These are phyloP conservation scores for Sphagnum fallax DNA, from an alignment of 228 moss, liverwort and hornwort species.

Conservation along the genomic window DNA sequence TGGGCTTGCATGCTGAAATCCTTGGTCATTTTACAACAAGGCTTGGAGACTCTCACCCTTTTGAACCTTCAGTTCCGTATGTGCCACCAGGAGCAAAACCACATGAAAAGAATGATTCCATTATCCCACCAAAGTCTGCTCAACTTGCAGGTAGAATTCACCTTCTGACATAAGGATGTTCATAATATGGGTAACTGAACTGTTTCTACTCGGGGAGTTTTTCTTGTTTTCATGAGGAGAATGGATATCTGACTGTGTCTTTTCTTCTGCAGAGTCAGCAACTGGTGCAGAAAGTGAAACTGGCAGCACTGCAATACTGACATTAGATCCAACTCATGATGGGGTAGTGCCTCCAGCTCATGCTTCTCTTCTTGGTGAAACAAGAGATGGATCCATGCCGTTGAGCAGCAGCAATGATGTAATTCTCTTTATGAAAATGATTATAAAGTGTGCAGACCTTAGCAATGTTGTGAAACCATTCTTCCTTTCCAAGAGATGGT, in stretches of 20 bases:
- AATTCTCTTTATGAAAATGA: conserved; percentile 66
- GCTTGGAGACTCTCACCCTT: conserved; percentile 56
- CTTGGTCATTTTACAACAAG: conserved; percentile 46
- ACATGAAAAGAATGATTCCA: conserved; percentile 4
- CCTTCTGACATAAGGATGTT: neutral
- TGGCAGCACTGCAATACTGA: neutral
- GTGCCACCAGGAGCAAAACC: conserved; percentile 56
- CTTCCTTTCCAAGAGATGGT: conserved; percentile 89
- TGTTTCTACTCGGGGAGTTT: too few relatives aligned
- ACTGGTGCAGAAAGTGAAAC: neutral
- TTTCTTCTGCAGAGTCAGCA: neutral
- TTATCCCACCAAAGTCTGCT: neutral
- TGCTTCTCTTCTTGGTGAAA: neutral
- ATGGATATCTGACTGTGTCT: too few relatives aligned
- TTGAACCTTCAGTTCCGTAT: conserved; percentile 57
- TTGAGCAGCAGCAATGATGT: conserved; percentile 73
- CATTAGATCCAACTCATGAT: neutral
- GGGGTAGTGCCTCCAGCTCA: neutral
- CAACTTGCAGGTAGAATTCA: neutral
- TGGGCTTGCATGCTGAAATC: conserved; percentile 84
- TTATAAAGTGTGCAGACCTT: conserved; percentile 94
- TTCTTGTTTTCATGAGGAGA: too few relatives aligned
- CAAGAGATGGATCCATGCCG: conserved; percentile 4
- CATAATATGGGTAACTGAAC: too few relatives aligned
- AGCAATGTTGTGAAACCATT: conserved; percentile 94